These are phyloP conservation scores for Barnettozyma californica DNA, from an alignment of 805 yeast genomes.

Conservation along the genomic window DNA sequence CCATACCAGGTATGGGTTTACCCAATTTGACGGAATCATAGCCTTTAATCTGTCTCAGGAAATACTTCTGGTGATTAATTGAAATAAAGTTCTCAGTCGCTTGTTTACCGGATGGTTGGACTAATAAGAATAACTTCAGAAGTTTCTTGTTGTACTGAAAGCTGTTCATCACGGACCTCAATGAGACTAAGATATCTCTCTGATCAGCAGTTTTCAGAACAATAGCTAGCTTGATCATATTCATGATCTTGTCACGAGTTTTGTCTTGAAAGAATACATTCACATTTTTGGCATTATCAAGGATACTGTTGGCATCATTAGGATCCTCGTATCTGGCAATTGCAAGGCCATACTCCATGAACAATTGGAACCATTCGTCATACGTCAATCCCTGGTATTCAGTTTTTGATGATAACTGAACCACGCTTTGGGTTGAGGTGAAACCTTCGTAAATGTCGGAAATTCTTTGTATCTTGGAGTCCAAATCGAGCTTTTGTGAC, in stretches of 20 bases:
- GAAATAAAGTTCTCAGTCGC: slow-evolving; percentile 62
- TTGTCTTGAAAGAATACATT: slow-evolving; percentile 72
- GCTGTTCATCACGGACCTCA: slow-evolving; percentile 59
- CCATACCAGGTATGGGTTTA: slow-evolving; percentile 68
- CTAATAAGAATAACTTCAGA: slow-evolving; percentile 58
- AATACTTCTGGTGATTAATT: slow-evolving; percentile 83
- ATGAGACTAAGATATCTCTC: slow-evolving; percentile 46
- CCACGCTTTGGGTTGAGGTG: slow-evolving; percentile 36
- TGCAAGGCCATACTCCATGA: slow-evolving; percentile 71
- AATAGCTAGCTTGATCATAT: slow-evolving; percentile 63
- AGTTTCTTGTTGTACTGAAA: slow-evolving; percentile 73
- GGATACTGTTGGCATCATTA: slow-evolving; percentile 61
- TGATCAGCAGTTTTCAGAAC: slow-evolving; percentile 45
- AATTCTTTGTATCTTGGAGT: slow-evolving; percentile 66
- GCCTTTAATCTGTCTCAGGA: slow-evolving; percentile 85
- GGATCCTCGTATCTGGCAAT: slow-evolving; percentile 54
- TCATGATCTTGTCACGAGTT: slow-evolving; percentile 52
- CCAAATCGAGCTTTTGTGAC: slow-evolving; percentile 58
- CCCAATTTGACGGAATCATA: slow-evolving; percentile 61
- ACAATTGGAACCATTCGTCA: slow-evolving; percentile 80
- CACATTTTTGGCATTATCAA: slow-evolving; percentile 70
- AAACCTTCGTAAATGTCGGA: slow-evolving; percentile 58
- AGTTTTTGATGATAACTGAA: slow-evolving; percentile 41
- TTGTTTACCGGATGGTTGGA: slow-evolving; percentile 55
- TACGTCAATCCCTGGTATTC: slow-evolving; percentile 73